These are phyloP conservation scores for Arthrobotrys sphaeroides DNA, from an alignment of 2,329 filamentous ascomycete genomes.

Conservation along the genomic window DNA sequence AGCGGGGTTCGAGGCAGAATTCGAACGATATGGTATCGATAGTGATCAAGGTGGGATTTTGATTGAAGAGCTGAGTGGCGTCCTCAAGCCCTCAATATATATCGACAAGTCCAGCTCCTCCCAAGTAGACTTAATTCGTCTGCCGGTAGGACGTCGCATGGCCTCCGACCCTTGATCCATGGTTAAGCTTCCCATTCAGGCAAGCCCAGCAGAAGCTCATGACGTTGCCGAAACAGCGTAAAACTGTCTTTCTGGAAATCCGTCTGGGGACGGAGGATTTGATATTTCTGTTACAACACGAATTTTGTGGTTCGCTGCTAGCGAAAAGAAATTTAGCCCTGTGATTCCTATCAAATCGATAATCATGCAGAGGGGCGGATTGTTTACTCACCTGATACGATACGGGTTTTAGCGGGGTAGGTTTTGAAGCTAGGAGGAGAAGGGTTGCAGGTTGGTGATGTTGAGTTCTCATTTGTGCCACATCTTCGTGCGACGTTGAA, in stretches of 20 bases:
- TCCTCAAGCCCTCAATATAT: conserved; percentile 6
- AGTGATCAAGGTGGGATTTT: conserved; percentile 1
- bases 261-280: conserved; percentile 6
- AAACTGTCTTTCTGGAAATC: conserved; percentile 21
- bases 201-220: conserved; percentile 21
- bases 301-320: not conserved
- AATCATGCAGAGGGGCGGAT: not conserved
- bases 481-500: not conserved
- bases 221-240: conserved; percentile 21
- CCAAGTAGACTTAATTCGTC: too few species aligned
- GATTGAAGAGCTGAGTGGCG: conserved; percentile 11
- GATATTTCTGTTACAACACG: conserved; percentile 17
- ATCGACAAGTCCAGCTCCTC: conserved; percentile 3
- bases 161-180: conserved; percentile 20
- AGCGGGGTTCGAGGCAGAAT: not conserved
- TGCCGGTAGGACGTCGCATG: conserved; percentile 7
- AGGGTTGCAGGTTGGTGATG: too few species aligned
- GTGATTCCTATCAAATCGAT: not conserved
- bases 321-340: not conserved
- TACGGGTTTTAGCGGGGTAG: conserved; percentile 10
- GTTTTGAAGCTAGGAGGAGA: not conserved
- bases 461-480: not conserved
- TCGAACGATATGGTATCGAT: not conserved
- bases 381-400: not conserved
- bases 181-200: conserved; percentile 10